phyloP scores from a whole-genome alignment of 768 basidiomycete species.

The Tylopilus felleus region DNA sequence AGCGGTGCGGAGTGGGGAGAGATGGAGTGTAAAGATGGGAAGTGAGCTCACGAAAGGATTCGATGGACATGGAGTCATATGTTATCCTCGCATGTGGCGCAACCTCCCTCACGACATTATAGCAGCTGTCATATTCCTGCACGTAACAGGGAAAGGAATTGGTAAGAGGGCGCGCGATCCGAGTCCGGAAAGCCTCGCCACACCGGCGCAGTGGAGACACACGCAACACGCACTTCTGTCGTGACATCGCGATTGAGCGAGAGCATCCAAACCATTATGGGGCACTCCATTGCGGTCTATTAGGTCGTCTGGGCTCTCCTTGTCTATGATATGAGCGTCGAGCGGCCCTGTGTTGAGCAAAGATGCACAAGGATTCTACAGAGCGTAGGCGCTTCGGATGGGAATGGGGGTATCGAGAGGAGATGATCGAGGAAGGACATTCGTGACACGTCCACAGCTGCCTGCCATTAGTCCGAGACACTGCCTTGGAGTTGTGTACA shows the following conservation, averaged over 20 bases:
- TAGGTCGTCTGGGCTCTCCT: background rate
- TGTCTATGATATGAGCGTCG: no score
- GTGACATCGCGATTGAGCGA: conserved; percentile 73
- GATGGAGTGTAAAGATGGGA: background rate
- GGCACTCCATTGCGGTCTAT: conserved; percentile 45
- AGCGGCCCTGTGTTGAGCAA: no score
- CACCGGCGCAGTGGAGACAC: background rate
- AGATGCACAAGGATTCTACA: no score
- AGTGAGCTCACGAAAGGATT: conserved; percentile 60
- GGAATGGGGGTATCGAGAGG: no score
- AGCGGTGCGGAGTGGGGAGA: background rate
- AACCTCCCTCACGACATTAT: conserved; percentile 47
- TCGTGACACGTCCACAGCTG: no score
- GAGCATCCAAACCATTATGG: conserved; percentile 78
- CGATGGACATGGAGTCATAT: conserved; percentile 54
- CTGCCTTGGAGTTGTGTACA: no score
- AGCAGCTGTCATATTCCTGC: conserved; percentile 75
- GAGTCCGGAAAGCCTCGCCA: conserved; percentile 5
- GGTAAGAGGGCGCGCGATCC: background rate
- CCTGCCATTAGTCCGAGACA: no score
- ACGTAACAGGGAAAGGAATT: background rate
- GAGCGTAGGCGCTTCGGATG: no score
- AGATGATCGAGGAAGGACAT: no score
- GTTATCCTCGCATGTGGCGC: conserved; percentile 53
- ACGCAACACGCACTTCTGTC: conserved; percentile 45